phyloP scores from a whole-genome alignment of 1,139 yeast genomes.

The Debaryomyces sp. region DNA sequence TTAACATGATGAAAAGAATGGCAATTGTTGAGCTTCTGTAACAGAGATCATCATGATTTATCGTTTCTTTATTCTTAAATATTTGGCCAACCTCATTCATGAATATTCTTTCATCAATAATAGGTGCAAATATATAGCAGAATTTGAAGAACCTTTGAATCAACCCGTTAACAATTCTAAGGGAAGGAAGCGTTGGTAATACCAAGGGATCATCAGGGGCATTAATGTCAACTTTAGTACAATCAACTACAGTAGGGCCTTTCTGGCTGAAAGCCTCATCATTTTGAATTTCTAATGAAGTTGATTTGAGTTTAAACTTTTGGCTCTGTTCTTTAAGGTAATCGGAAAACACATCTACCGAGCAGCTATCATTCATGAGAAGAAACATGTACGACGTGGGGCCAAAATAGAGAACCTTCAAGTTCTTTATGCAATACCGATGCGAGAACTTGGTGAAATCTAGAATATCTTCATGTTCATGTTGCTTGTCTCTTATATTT shows the following conservation, averaged over 20 bases:
- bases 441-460: slow-evolving; percentile 28
- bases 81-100: slow-evolving; percentile 13
- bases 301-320: slow-evolving; percentile 1
- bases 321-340: slow-evolving; percentile 7
- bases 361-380: slow-evolving; percentile 28
- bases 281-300: slow-evolving; percentile 1
- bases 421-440: slow-evolving; percentile 39
- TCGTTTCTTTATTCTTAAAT: background rate
- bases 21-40: slow-evolving; percentile 14
- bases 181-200: slow-evolving; percentile 4
- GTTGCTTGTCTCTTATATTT: background rate
- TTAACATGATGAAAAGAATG: slow-evolving; percentile 19
- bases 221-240: background rate
- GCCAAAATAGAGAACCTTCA: slow-evolving; percentile 42
- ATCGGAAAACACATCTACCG: slow-evolving; percentile 8
- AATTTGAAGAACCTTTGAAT: slow-evolving; percentile 16
- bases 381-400: slow-evolving; percentile 42
- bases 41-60: background rate
- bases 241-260: slow-evolving; percentile 6
- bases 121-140: slow-evolving; percentile 34
- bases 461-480: background rate
- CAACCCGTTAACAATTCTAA: slow-evolving; percentile 4
- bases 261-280: background rate
- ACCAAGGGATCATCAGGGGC: background rate
- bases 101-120: slow-evolving; percentile 32